Evolutionary conservation across 345 rosid species (phyloP), one percentile per base, ranked within the genome.

Genomic region (Triadica sebifera): DNA sequence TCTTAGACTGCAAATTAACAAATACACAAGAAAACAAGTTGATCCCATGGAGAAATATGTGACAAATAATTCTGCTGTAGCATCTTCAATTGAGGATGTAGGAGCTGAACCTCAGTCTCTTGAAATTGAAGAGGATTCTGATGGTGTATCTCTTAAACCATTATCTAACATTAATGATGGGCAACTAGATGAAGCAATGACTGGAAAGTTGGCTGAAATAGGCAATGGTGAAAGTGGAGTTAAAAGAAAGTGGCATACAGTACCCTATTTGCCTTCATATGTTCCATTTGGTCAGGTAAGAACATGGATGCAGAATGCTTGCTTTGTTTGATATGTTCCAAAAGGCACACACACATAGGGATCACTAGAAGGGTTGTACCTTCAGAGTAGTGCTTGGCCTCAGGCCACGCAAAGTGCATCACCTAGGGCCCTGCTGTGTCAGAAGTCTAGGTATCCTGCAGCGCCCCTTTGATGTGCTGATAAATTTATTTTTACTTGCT

Each of bases 241-340:
- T 68, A 80, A 80, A 55, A 89, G 89, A 68, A 84, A 76, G 74
- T 93, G 98, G 96, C 80, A 69, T 38, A 81, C 85, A 71, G 93
- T 90, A 75, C 96, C 98, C 56, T 87, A 84, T 83, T 82, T 94
- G 76, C 98, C 97, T 60, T 90, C 97, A 64, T 94, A 94, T 83
- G 90, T 94, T 34, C 98, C 98, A 55, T 94, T 94, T 86, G 98
- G 98, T 60, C 82, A 92, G 97, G 97, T 92, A 80, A 59, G 66
- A n/a, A 38, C 65, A 41, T 68, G 78, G 43, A 58, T 50, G 61
- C 49, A 17, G 78, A 47, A 55, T 50, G 65, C 37, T 10, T 70
- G 52, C 73, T 62, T 77, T 38, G 34, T 72, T 71, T 69, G 13
- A 62, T 67, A 58, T 51, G 37, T 12, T 9, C 53, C 53, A 50